Percentiles rank a stretch among this genome's conserved stretches.
These are phyloP conservation scores for Boletus tylopilopsis DNA, from an alignment of 768 basidiomycete genomes.

Conservation along the genomic window DNA sequence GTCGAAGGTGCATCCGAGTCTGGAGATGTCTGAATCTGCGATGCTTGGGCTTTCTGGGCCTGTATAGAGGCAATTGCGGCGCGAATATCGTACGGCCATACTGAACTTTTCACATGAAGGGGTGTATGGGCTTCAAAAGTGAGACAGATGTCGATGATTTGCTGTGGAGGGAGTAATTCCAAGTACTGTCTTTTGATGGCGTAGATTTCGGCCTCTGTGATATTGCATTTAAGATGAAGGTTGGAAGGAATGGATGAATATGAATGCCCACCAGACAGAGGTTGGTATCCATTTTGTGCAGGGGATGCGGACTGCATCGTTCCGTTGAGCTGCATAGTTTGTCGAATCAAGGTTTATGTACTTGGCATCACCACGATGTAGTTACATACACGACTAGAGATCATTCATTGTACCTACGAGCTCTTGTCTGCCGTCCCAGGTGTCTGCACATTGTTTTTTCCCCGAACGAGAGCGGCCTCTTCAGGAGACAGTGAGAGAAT, in stretches of 20 bases:
- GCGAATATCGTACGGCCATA: conserved; percentile 72
- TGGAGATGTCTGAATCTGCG: conserved; percentile 16
- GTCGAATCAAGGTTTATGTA: conserved; percentile 57
- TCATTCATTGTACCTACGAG: background rate
- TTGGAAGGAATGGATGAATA: conserved; percentile 21
- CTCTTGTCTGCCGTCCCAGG: background rate
- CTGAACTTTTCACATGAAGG: conserved; percentile 54
- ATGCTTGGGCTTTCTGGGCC: conserved; percentile 22
- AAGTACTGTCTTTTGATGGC: conserved; percentile 73
- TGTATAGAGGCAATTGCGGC: conserved; percentile 57
- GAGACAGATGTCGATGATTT: conserved; percentile 79
- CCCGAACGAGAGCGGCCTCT: conserved; percentile 36
- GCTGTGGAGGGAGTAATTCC: conserved; percentile 57
- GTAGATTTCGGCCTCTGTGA: conserved; percentile 42
- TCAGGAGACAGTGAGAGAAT: conserved; percentile 59
- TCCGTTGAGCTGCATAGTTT: conserved; percentile 70
- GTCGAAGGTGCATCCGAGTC: conserved; percentile 7
- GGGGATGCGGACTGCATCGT: conserved; percentile 53
- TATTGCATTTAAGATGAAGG: conserved; percentile 21
- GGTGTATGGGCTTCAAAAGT: conserved; percentile 68
- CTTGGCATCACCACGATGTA: conserved; percentile 5
- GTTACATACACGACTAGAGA: background rate
- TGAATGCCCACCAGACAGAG: conserved; percentile 34
- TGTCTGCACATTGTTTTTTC: background rate
- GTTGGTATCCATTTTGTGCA: conserved; percentile 35